Conservation (phyloP, 805 yeast species). For the Gaillardinia entomophila region DNA sequence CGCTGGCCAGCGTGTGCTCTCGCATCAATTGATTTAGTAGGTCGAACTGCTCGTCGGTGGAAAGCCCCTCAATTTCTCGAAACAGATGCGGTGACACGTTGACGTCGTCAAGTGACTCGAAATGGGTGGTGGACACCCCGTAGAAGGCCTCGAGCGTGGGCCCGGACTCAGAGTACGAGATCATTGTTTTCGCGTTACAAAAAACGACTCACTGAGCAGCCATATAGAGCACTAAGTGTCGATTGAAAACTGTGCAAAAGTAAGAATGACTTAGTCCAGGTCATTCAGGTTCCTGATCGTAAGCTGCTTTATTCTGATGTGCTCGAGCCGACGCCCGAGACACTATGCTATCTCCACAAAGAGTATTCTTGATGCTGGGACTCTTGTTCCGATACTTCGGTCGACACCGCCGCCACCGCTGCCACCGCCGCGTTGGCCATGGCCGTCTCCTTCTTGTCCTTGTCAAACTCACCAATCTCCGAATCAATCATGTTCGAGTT, state of each 20-base stretch:
- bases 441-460: conserved; percentile 21
- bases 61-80: conserved; percentile 13
- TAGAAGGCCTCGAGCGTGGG: conserved; percentile 24
- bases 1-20: conserved; percentile 4
- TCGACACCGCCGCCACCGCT: conserved; percentile 25
- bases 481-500: background rate
- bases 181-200: too few relatives aligned
- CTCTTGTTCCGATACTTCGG: conserved; percentile 18
- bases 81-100: conserved; percentile 8
- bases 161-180: conserved; percentile 26
- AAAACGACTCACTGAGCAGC: too few relatives aligned
- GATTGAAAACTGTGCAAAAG: too few relatives aligned
- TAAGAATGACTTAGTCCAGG: too few relatives aligned
- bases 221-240: too few relatives aligned
- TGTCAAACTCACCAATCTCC: background rate
- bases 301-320: too few relatives aligned
- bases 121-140: conserved; percentile 17
- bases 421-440: conserved; percentile 36
- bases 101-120: conserved; percentile 13
- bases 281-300: too few relatives aligned
- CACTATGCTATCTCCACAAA: conserved; percentile 33
- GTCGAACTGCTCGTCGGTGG: conserved; percentile 25
- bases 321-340: too few relatives aligned
- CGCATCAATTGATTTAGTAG: conserved; percentile 17
- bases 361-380: conserved; percentile 31